These are phyloP conservation scores for Metrosideros polymorpha DNA, from an alignment of 441 rosid species.

Conservation along the genomic window DNA sequence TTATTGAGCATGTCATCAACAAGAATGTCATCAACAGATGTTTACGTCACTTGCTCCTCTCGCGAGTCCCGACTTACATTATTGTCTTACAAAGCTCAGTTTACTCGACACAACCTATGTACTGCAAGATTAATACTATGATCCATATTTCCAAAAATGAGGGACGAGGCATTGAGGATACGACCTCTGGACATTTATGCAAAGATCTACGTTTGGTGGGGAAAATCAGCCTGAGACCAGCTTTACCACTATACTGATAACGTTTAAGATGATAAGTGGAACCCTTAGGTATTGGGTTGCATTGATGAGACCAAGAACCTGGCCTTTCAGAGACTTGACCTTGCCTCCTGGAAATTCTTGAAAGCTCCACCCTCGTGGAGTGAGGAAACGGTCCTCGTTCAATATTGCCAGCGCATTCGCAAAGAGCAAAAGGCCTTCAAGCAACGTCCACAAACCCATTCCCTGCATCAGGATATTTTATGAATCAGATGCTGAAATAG, in stretches of 20 bases:
- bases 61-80: background rate
- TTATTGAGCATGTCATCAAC: background rate
- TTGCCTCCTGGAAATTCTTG: constrained; percentile 47
- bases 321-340: constrained; percentile 64
- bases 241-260: constrained; percentile 44
- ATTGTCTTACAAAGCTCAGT: background rate
- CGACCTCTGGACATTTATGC: background rate
- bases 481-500: background rate
- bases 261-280: constrained; percentile 63
- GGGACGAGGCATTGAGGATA: background rate
- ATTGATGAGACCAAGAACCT: constrained; percentile 62
- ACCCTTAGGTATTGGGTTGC: constrained; percentile 80
- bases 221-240: constrained; percentile 42
- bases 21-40: background rate
- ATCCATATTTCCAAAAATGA: background rate
- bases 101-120: background rate
- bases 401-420: constrained; percentile 83
- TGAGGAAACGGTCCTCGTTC: constrained; percentile 75
- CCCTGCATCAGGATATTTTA: constrained; percentile 12
- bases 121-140: background rate
- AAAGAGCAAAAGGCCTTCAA: constrained; percentile 63
- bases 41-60: background rate
- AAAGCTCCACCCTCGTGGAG: constrained; percentile 71
- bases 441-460: constrained; percentile 72
- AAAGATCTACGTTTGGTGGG: background rate